Evolutionary conservation across 805 yeast species (phyloP), one percentile per base, ranked within the genome.

Genomic region (Candida nanaspora): DNA sequence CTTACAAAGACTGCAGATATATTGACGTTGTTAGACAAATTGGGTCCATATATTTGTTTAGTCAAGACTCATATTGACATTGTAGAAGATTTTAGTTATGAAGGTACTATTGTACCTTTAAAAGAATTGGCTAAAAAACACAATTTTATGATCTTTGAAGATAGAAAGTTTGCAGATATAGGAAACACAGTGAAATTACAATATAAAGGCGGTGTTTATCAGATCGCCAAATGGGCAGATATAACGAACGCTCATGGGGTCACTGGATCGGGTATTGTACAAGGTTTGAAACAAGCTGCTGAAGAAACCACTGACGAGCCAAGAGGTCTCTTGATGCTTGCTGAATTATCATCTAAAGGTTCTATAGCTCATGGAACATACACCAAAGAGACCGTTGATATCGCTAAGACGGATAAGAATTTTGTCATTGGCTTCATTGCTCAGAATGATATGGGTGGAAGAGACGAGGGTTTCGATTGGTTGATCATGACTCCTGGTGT

Each of bases 361-460:
- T 81, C 96, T 0, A 69, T 93, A 45, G 98, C 99, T 0, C 76
- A 80, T 46, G 98, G 98, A 37, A 89, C 82, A 51, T 93, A 93
- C 68, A 85, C 98, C 6, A 64, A 70, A 43, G 74, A 84, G 53
- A 89, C 98, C 1, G 85, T 93, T 15, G 95, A 88, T 26, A 87
- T 93, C 46, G 96, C 68, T 13, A 83, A 85, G 56, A 61, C 79
- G 22, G 95, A 91, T 64, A 81, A 76, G 54, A 88, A 82, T 44
- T 93, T 93, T 65, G 96, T 87, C 25, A 82, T 93, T 64, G 99
- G 99, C 0, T 93, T 91, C 61, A 93, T 93, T 64, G 97, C 98
- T 0, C 97, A 88, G 60, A 75, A 76, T 55, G 80, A 81, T 43
- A 85, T 89, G 86, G 88, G 88, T 23, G 89, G 88, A 14, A 71